phyloP scores from a whole-genome alignment of 352 stramenopile species.

The Globisporangium cystogenes region DNA sequence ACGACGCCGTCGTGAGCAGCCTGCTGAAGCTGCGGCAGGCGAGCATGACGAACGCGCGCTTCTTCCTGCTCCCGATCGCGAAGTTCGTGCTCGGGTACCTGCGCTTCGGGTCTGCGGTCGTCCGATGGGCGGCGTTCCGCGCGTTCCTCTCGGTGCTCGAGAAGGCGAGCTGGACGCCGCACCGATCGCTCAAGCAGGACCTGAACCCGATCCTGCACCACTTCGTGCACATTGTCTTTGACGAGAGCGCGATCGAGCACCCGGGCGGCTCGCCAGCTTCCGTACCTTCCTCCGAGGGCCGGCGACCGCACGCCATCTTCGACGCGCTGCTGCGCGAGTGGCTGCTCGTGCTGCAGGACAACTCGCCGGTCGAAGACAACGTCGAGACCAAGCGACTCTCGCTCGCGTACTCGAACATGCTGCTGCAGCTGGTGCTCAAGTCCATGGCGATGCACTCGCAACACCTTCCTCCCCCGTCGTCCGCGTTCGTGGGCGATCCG shows the following conservation, averaged over 20 bases:
- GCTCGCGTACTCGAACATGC: conserved; percentile 39
- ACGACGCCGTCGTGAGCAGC: conserved; percentile 22
- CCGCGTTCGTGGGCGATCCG: background rate
- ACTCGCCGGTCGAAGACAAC: conserved; percentile 29
- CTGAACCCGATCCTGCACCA: conserved; percentile 40
- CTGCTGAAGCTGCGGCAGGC: conserved; percentile 30
- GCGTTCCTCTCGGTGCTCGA: conserved; percentile 52
- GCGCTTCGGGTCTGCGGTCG: conserved; percentile 28
- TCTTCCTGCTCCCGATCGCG: conserved; percentile 45
- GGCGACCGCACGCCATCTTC: conserved; percentile 22
- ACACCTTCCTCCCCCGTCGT: too few species aligned
- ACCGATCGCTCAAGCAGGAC: conserved; percentile 34
- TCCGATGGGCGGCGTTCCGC: conserved; percentile 49
- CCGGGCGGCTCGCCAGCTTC: background rate
- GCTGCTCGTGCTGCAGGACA: conserved; percentile 44
- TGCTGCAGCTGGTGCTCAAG: conserved; percentile 67
- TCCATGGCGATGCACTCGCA: conserved; percentile 44
- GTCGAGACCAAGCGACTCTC: conserved; percentile 36
- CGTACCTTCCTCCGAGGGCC: background rate
- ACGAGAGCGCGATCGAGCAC: conserved; percentile 29
- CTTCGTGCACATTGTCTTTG: conserved; percentile 50
- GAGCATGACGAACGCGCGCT: conserved; percentile 28
- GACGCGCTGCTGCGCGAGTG: conserved; percentile 45
- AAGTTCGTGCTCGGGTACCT: conserved; percentile 50
- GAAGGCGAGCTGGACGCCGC: conserved; percentile 41